A percentile compares a stretch with the other conserved stretches of the same genome.
These are phyloP conservation scores for Macrotyloma uniflorum DNA, from an alignment of 306 rosid species.

Conservation along the genomic window DNA sequence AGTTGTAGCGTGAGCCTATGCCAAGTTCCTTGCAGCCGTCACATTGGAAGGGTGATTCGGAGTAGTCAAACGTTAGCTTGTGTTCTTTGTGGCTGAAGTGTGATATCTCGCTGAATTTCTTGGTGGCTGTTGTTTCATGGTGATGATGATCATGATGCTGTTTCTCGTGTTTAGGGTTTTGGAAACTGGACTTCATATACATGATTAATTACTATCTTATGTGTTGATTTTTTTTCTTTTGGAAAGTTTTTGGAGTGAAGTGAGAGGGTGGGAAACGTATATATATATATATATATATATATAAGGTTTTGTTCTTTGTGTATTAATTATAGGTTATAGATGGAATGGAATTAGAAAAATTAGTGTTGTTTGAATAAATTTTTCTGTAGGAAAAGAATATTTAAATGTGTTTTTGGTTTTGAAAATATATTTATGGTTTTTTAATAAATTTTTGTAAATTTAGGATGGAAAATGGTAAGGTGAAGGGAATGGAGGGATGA, in stretches of 20 bases:
- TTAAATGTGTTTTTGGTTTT: too few species aligned
- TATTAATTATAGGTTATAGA: too few species aligned
- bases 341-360: too few species aligned
- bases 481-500: slow-evolving; percentile 43
- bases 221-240: neutral
- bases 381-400: too few species aligned
- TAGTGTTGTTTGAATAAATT: too few species aligned
- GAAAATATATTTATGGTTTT: too few species aligned
- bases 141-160: neutral
- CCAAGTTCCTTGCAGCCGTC: slow-evolving; percentile 96
- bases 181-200: neutral
- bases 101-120: slow-evolving; percentile 70
- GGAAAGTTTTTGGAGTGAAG: neutral
- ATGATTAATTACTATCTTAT: neutral
- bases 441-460: too few species aligned
- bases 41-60: slow-evolving; percentile 84
- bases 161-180: neutral
- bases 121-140: neutral
- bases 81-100: slow-evolving; percentile 87
- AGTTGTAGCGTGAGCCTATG: slow-evolving; percentile 82
- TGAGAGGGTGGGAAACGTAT: neutral
- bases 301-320: too few species aligned
- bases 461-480: slow-evolving; percentile 35
- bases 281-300: neutral
- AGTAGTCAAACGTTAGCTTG: slow-evolving; percentile 74